These are phyloP conservation scores for Candida coleopterorum DNA, from an alignment of 805 yeast species.

Conservation along the genomic window DNA sequence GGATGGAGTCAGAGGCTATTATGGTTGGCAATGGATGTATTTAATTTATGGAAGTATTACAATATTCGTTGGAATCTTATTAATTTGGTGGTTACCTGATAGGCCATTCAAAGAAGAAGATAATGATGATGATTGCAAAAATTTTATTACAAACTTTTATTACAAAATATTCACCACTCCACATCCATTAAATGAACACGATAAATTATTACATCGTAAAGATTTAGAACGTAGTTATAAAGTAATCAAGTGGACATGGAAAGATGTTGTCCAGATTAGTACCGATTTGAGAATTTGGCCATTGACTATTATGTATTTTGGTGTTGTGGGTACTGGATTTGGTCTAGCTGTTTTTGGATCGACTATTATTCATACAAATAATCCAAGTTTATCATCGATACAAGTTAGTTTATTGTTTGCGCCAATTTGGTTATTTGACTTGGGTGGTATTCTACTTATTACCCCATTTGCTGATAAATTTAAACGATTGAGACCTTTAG, in stretches of 20 bases:
- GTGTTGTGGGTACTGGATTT: slow-evolving; percentile 88
- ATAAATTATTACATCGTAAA: slow-evolving; percentile 48
- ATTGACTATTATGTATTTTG: slow-evolving; percentile 80
- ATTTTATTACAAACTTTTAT: slow-evolving; percentile 17
- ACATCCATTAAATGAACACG: slow-evolving; percentile 51
- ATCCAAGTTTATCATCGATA: slow-evolving; percentile 60
- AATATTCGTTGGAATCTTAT: slow-evolving; percentile 53
- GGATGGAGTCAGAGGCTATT: slow-evolving; percentile 63
- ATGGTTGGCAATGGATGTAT: slow-evolving; percentile 88
- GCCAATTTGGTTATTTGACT: slow-evolving; percentile 86
- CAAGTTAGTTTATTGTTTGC: slow-evolving; percentile 73
- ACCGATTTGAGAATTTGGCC: slow-evolving; percentile 75
- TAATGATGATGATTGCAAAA: slow-evolving; percentile 8
- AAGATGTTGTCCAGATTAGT: slow-evolving; percentile 51
- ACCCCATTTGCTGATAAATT: slow-evolving; percentile 78
- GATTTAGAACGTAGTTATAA: slow-evolving; percentile 56
- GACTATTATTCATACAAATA: slow-evolving; percentile 61
- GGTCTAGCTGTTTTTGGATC: slow-evolving; percentile 85
- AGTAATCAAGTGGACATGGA: slow-evolving; percentile 50
- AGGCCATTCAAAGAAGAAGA: slow-evolving; percentile 42
- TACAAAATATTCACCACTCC: slow-evolving; percentile 23
- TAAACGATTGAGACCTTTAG: slow-evolving; percentile 52
- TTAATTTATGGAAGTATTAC: slow-evolving; percentile 72
- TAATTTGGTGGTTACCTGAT: slow-evolving; percentile 86
- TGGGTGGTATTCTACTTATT: slow-evolving; percentile 64